Conservation (phyloP, 257 asterid species). For the Lithospermum erythrorhizon region DNA sequence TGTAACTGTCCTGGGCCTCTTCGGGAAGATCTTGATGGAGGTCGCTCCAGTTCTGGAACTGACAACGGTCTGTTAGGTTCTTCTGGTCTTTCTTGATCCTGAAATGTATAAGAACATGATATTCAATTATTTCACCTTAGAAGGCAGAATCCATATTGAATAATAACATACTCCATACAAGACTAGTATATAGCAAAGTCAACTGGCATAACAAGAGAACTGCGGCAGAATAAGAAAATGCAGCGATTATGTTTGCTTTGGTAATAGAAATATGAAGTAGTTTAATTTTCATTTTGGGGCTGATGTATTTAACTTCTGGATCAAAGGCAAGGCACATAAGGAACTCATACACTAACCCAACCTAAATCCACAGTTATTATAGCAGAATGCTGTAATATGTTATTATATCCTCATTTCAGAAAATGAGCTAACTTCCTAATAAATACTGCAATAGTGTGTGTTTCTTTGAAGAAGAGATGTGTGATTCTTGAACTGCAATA, state of each 20-base stretch:
- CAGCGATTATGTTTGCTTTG: background rate
- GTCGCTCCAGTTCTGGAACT: slow-evolving; percentile 33
- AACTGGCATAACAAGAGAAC: too few species aligned
- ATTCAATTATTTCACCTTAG: background rate
- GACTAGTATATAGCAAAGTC: too few species aligned
- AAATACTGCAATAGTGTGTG: too few species aligned
- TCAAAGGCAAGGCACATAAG: background rate
- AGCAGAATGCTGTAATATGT: too few species aligned
- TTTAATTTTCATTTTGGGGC: too few species aligned
- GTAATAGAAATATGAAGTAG: too few species aligned
- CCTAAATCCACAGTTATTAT: too few species aligned
- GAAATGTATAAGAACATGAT: slow-evolving; percentile 12
- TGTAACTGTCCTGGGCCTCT: slow-evolving; percentile 59
- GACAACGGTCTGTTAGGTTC: slow-evolving; percentile 39
- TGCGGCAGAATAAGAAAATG: background rate
- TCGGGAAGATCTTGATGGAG: slow-evolving; percentile 60
- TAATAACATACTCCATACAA: background rate
- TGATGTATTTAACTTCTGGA: background rate
- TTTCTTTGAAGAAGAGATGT: background rate
- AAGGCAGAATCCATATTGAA: slow-evolving; percentile 3
- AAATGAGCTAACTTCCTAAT: too few species aligned
- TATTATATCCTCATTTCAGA: too few species aligned
- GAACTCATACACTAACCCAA: background rate
- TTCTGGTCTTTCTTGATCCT: slow-evolving; percentile 62
- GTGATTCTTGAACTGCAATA: background rate